A percentile compares a stretch with the other conserved stretches of the same genome.
Evolutionary conservation across 805 yeast species (phyloP).

Genomic region (Metschnikowia baotianmanensis): DNA sequence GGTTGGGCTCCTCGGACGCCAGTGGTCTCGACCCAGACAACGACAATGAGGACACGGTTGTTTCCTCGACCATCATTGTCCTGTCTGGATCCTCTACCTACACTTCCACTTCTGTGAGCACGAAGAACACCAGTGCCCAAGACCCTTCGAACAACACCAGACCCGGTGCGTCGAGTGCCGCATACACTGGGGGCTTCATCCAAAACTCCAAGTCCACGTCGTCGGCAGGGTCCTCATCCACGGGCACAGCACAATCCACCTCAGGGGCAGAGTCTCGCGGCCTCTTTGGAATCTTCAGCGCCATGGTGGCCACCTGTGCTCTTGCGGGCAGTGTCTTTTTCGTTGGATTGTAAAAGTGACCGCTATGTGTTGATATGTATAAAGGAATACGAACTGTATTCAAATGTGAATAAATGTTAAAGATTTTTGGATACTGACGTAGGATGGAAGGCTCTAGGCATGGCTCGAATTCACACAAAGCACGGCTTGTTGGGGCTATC

Average conservation of each 20-base stretch:
- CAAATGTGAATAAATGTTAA: too few relatives aligned
- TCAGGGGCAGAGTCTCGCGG: constrained; percentile 4
- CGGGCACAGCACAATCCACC: constrained; percentile 4
- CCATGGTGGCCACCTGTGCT: constrained; percentile 11
- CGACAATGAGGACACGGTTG: constrained; percentile 18
- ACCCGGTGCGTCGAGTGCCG: constrained; percentile 17
- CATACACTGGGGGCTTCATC: constrained; percentile 37
- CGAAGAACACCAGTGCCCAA: constrained; percentile 13
- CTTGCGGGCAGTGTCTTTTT: constrained; percentile 6
- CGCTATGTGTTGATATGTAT: not conserved
- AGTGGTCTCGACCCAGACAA: constrained; percentile 63
- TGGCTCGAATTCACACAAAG: too few relatives aligned
- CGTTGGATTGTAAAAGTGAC: constrained; percentile 1
- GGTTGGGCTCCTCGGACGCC: constrained; percentile 58
- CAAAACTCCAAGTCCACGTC: constrained; percentile 25
- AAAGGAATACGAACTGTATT: too few relatives aligned
- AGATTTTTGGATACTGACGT: too few relatives aligned
- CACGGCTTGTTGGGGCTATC: too few relatives aligned
- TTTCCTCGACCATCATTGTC: constrained; percentile 13
- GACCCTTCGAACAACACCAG: constrained; percentile 13
- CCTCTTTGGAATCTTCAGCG: constrained; percentile 5
- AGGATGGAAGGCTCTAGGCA: too few relatives aligned
- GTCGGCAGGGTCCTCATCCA: constrained; percentile 1
- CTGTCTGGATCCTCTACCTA: constrained; percentile 20
- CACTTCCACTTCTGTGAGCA: constrained; percentile 17